Conservation (phyloP, 83 land plant genomes). For the Isoetes engelmannii region DNA sequence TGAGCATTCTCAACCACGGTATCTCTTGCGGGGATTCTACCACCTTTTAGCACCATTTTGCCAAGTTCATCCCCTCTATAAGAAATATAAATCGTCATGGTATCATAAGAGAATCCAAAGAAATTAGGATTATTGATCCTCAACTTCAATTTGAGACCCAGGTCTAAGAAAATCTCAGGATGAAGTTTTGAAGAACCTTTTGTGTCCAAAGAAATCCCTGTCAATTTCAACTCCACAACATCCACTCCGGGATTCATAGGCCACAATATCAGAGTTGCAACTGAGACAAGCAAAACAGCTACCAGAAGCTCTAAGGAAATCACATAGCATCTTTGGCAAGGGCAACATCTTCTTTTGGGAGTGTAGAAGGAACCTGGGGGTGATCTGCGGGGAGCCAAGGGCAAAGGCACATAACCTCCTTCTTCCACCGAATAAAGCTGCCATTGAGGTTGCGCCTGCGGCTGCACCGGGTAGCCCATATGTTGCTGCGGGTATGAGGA, state of each 20-base stretch:
- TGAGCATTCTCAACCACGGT: slow-evolving; percentile 47
- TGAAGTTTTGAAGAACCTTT: slow-evolving; percentile 4
- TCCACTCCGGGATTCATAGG: slow-evolving; percentile 17
- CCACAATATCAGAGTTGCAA: slow-evolving; percentile 10
- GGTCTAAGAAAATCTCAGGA: slow-evolving; percentile 39
- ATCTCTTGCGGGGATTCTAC: slow-evolving; percentile 38
- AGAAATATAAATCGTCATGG: slow-evolving; percentile 35
- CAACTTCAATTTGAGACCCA: slow-evolving; percentile 41
- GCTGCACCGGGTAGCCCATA: too few species aligned
- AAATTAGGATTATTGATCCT: slow-evolving; percentile 48
- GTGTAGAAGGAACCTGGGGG: too few species aligned
- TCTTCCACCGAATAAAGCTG: too few species aligned
- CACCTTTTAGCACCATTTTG: slow-evolving; percentile 34
- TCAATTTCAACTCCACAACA: slow-evolving; percentile 13
- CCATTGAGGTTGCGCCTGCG: too few species aligned
- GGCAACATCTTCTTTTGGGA: too few species aligned
- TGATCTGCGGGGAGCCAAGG: too few species aligned
- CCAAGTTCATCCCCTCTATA: slow-evolving; percentile 56
- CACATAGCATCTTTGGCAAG: too few species aligned
- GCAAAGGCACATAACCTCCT: too few species aligned
- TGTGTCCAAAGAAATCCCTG: slow-evolving; percentile 11
- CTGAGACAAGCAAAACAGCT: not conserved
- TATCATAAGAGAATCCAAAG: slow-evolving; percentile 48
- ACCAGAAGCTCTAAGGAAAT: too few species aligned
- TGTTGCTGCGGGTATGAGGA: too few species aligned